Base-by-base conservation (phyloP, 139 green algal genomes). In the Mesotaenium endlicherianum region DNA sequence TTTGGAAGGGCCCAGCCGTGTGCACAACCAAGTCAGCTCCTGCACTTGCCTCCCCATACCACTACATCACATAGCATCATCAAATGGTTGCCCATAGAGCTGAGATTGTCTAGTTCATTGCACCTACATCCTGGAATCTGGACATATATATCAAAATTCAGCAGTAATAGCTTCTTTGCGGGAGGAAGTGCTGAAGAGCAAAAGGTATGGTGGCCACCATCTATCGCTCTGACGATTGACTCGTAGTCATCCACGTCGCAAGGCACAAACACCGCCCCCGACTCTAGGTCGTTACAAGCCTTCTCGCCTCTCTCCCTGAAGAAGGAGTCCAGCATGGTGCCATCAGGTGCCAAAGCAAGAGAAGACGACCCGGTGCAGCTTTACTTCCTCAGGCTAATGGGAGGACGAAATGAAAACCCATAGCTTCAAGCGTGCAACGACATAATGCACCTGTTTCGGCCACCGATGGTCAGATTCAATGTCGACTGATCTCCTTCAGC, bases 1-100 rank as follows among this genome's bases (percentile, higher is more conserved):
- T 88, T 90, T 99, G 96, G 89, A 99, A 99, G 40, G 96, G 96
- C 0, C 95, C 95, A 0, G 95, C 95, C 4, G 90, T 85, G 80
- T 98, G 94, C 11, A 98, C 89, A 14, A 98, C 90, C 34, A 97
- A 80, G 75, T 93, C 89, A 3, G 85, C 85, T 41, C 84, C 83
- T 44, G 78, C 67, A 44, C n/a, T 0, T n/a, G 41, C 6, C 5
- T 26, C 26, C 3, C 30, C 20, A 76, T 34, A 47, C n/a, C 30
- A 20, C 4, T 20, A n/a, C n/a, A n/a, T 57, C 26, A 76, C 20
- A n/a, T 4, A 76, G 3, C 20, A 26, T 6, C 5, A 53, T 11
- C 30, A 42, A n/a, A 0, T 30, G n/a, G n/a, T n/a, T n/a, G n/a
- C n/a, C n/a, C n/a, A n/a, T n/a, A n/a, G n/a, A n/a, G n/a, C n/a